Base-by-base conservation (phyloP, 345 rosid species). In the Diplotaxis tenuifolia region DNA sequence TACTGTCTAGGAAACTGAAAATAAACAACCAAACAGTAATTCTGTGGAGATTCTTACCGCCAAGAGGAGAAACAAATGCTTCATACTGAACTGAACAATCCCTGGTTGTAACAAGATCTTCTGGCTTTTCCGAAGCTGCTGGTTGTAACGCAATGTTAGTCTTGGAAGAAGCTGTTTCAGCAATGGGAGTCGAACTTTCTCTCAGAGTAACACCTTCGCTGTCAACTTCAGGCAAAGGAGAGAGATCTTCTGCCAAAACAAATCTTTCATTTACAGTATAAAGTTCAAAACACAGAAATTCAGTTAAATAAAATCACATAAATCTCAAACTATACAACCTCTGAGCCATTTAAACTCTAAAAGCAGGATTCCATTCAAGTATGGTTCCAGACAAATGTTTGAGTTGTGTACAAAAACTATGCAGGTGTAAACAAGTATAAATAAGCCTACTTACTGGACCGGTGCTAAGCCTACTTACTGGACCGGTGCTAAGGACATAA, bases 181-280 rank as follows among this genome's bases (percentile, higher is more conserved):
- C 67, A 16, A 45, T 16, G 29, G 23, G 28, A 53, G 47, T 32
- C 53, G 72, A 71, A 53, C 67, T 76, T 73, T 66, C 86, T 71
- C 21, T 31, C 10, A 50, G 56, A 29, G 70, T 18, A 27, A 75
- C 29, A 62, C 8, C 22, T 28, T 50, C 34, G 14, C 12, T 47
- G 29, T 70, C 75, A 31, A 71, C 60, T 70, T 63, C 67, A 76
- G 36, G 57, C 58, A 28, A 11, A 66, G 54, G 67, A 62, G 67
- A 65, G 22, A 23, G 7, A 34, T 70, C 72, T 57, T 55, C 75
- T 70, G 62, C 75, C 34, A 62, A 22, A 22, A 61, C 42, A 55
- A 16, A 40, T 34, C 47, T 27, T 28, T 63, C 53, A 45, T 16
- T 16, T 7, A 15, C 2, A 47, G 9, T 28, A 42, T 1, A 15